A percentile compares a stretch with the other conserved stretches of the same genome.
Evolutionary conservation across 371 early-diverging fungal species (phyloP).

Genomic region (Thermomucor indicae-seudaticae): DNA sequence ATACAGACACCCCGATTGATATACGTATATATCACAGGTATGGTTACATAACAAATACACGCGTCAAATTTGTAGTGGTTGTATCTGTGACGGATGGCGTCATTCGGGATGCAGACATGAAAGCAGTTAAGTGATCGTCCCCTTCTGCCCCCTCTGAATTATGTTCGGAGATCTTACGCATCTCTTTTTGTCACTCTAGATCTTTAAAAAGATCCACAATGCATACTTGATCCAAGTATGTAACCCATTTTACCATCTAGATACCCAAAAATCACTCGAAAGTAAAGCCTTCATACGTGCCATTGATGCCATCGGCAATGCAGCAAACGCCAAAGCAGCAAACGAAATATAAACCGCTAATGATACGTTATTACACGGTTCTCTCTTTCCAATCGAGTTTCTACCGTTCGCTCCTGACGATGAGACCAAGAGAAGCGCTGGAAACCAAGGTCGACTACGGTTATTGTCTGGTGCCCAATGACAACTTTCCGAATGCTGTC

Average conservation of each 20-base stretch:
- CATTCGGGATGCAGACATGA: conserved; percentile 78
- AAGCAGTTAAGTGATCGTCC: conserved; percentile 61
- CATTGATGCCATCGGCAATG: conserved; percentile 54
- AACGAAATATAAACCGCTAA: conserved; percentile 5
- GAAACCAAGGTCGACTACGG: too few relatives aligned
- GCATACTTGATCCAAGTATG: conserved; percentile 75
- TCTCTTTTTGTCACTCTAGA: conserved; percentile 28
- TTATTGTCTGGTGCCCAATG: too few relatives aligned
- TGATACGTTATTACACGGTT: too few relatives aligned
- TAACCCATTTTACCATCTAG: conserved; percentile 79
- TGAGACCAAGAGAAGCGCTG: too few relatives aligned
- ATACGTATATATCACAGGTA: conserved; percentile 38
- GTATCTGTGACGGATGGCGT: conserved; percentile 71
- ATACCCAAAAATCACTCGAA: conserved; percentile 51
- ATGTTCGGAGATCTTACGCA: background rate
- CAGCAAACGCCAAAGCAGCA: conserved; percentile 18
- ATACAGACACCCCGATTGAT: background rate
- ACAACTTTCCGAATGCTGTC: too few relatives aligned
- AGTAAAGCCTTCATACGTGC: conserved; percentile 54
- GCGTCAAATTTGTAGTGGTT: conserved; percentile 75
- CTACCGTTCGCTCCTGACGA: too few relatives aligned
- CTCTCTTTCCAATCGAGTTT: too few relatives aligned
- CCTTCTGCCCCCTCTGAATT: background rate
- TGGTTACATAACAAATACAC: conserved; percentile 86
- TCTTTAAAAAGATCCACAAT: conserved; percentile 76